Base-by-base conservation (phyloP, 371 early-diverging fungal genomes). In the Sporodiniella umbellata region DNA sequence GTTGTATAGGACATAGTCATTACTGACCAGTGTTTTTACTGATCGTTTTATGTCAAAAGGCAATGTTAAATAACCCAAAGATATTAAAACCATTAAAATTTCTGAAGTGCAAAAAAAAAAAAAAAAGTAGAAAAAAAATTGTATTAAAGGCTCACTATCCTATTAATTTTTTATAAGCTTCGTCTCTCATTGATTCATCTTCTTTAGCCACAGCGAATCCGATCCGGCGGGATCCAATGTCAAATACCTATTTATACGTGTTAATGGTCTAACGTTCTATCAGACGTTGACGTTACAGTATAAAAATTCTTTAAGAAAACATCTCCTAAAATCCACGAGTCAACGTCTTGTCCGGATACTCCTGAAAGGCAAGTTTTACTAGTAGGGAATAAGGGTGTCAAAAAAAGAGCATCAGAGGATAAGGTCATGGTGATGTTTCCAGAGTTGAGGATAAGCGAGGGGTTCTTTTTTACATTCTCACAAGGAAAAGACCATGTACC, bases 291-390 rank as follows among this genome's bases (percentile, higher is more conserved):
- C 66, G n/a, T 60, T 80, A 88, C 83, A 45, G 93, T 83, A 69
- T 88, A 90, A 52, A 81, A 89, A 19, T 76, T 71, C 24, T 85
- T 77, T 51, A 90, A 59, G 67, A 89, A 89, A 0, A 88, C 85
- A 64, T 90, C 90, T 0, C 91, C 91, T 12, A 90, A 72, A 42
- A 90, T 85, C 91, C 90, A 90, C 1, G 75, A 60, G 6, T 76
- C 59, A 30, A 62, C 64, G 2, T 53, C 42, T 50, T 78, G 78
- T 1, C 76, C 80, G 2, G 80, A 70, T 30, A 83, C 65, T 11
- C 91, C 90, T 5, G 87, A 87, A 48, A 90, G 70, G 47, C 93
- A 90, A 40, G 61, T 58, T 14, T 46, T 57, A 17, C 66, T 68
- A 18, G 61, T 60, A 4, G 67, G 48, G n/a, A 62, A 64, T 30